Conservation (phyloP, 176 grass and related monocot species). For the Melocanna baccifera region DNA sequence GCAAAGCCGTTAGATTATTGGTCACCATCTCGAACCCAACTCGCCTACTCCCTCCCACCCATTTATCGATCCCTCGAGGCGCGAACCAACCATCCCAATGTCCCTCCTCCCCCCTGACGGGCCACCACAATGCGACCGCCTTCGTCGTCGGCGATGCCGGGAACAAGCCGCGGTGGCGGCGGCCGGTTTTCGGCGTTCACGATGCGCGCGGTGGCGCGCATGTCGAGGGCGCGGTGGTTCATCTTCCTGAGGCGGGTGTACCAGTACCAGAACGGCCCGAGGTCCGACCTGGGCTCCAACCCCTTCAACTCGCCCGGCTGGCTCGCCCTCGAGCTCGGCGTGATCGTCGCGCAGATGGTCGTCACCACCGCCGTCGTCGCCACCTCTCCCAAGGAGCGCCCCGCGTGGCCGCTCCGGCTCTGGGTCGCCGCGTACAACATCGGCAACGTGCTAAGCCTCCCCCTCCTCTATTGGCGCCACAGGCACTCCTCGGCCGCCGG, state of each 20-base stretch:
- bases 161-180: not conserved
- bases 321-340: slow-evolving; percentile 66
- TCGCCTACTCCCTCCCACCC: slow-evolving; percentile 35
- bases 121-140: slow-evolving; percentile 34
- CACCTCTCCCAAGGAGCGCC: slow-evolving; percentile 50
- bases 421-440: slow-evolving; percentile 86
- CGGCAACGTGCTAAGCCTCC: slow-evolving; percentile 87
- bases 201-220: slow-evolving; percentile 58
- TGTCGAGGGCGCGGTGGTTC: slow-evolving; percentile 86
- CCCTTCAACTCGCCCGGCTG: slow-evolving; percentile 86
- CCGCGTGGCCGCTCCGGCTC: slow-evolving; percentile 83
- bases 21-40: slow-evolving; percentile 71
- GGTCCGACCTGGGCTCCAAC: slow-evolving; percentile 84
- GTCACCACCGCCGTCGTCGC: slow-evolving; percentile 49
- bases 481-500: slow-evolving; percentile 36
- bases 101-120: not conserved
- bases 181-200: slow-evolving; percentile 35
- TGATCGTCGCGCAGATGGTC: slow-evolving; percentile 57
- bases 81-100: slow-evolving; percentile 42
- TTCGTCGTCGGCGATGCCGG: not conserved
- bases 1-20: slow-evolving; percentile 98
- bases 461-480: slow-evolving; percentile 90
- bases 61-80: slow-evolving; percentile 41
- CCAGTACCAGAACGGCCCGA: slow-evolving; percentile 90
- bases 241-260: slow-evolving; percentile 87